These are phyloP conservation scores for Ascochyta lentis DNA, from an alignment of 2,329 filamentous ascomycete genomes.

Conservation along the genomic window DNA sequence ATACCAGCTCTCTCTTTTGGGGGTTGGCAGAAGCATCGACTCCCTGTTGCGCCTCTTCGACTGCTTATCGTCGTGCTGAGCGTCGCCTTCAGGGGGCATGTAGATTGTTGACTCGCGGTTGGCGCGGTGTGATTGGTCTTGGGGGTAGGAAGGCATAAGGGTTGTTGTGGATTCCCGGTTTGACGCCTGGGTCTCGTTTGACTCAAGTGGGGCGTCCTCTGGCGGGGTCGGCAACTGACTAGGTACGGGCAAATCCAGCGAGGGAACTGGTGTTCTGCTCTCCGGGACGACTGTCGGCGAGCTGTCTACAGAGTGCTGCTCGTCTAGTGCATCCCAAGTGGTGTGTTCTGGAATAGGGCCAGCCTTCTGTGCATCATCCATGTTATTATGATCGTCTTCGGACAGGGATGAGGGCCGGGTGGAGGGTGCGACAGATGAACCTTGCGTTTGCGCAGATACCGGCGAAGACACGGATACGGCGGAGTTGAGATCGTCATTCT, in stretches of 20 bases:
- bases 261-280: conserved; percentile 32
- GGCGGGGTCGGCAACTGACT: conserved; percentile 22
- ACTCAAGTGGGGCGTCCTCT: conserved; percentile 18
- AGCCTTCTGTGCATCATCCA: conserved; percentile 27
- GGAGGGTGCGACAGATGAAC: conserved; percentile 46
- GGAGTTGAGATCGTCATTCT: conserved; percentile 46
- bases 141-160: conserved; percentile 26
- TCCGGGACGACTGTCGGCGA: conserved; percentile 46
- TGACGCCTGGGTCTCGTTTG: conserved; percentile 15
- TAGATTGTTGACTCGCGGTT: conserved; percentile 45
- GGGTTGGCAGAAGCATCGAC: conserved; percentile 34
- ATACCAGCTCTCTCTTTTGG: conserved; percentile 35
- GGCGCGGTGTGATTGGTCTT: conserved; percentile 31
- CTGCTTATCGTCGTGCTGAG: conserved; percentile 22
- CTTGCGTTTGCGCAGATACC: conserved; percentile 48
- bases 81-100: conserved; percentile 29
- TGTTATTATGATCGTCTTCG: conserved; percentile 41
- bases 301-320: conserved; percentile 43
- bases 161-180: conserved; percentile 18
- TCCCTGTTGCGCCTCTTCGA: conserved; percentile 36
- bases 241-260: conserved; percentile 25
- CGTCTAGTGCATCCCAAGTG: conserved; percentile 30
- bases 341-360: conserved; percentile 20
- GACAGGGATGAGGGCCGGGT: conserved; percentile 50
- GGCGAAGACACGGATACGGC: conserved; percentile 47